Evolutionary conservation across 2,329 filamentous ascomycete species (phyloP).

Genomic region (Colletotrichum cordylinicola): DNA sequence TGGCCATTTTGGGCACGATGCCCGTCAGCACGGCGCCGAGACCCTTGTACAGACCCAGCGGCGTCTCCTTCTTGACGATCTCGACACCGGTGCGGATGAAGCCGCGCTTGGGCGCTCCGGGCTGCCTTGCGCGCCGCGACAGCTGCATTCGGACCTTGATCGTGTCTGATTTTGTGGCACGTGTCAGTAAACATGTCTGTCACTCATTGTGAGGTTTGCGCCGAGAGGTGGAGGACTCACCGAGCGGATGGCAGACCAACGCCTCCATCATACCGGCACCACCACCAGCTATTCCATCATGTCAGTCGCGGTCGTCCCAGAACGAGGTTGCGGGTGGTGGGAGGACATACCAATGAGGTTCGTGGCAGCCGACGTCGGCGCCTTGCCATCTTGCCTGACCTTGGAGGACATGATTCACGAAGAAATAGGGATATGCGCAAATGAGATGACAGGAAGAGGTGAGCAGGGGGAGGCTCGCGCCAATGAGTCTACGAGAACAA

Average conservation of each 20-base stretch:
- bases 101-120: slow-evolving; percentile 84
- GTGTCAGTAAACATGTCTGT: not conserved
- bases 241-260: slow-evolving; percentile 90
- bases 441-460: slow-evolving; percentile 3
- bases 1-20: slow-evolving; percentile 99
- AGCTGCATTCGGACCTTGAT: slow-evolving; percentile 99
- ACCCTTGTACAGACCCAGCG: slow-evolving; percentile 94
- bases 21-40: slow-evolving; percentile 95
- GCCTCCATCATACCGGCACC: slow-evolving; percentile 99
- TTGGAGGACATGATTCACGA: slow-evolving; percentile 44
- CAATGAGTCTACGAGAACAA: not conserved
- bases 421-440: not conserved
- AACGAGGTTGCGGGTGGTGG: not conserved
- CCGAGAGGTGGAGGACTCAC: slow-evolving; percentile 53
- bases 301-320: not conserved
- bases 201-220: not conserved
- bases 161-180: slow-evolving; percentile 66
- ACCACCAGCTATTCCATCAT: slow-evolving; percentile 74
- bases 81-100: slow-evolving; percentile 86
- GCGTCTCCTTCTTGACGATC: slow-evolving; percentile 89
- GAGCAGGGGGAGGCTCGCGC: slow-evolving; percentile 1
- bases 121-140: slow-evolving; percentile 81
- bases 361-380: slow-evolving; percentile 83
- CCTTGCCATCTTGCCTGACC: slow-evolving; percentile 62
- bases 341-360: slow-evolving; percentile 81